Base-by-base conservation (phyloP, 2,329 filamentous ascomycete genomes). In the Leptographium lundbergii region DNA sequence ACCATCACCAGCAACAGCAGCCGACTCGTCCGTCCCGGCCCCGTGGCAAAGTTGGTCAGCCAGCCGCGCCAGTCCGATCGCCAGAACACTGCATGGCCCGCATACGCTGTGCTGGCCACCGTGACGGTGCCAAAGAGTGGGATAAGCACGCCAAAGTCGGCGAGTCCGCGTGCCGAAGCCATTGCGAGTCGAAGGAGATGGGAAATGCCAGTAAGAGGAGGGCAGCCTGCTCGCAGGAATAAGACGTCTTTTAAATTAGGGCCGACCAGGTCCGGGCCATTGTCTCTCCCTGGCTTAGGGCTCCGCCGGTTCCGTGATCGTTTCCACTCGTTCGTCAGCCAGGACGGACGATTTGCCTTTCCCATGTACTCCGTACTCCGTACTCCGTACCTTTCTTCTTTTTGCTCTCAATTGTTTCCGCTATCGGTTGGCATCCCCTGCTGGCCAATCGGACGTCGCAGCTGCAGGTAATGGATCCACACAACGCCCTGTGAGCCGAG, bases 1-100 rank as follows among this genome's bases (percentile, higher is more conserved):
- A 81, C 74, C 59, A 87, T 80, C 14, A 81, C 56, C 17, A 86
- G 65, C 60, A 81, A 69, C 59, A 80, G 57, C 59, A 83, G 74
- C 5, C 81, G 76, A 63, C 75, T 79, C 6, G 73, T 76, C 57
- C 78, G 73, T 3, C 80, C 81, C 0, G 80, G 79, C 0, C 80
- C 81, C 0, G 77, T 81, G 61, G 79, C 69, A 66, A 82, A 82
- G 32, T 70, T 64, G 57, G 68, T 67, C 13, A 76, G 61, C 25
- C 73, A 61, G 2, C 62, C 62, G 19, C 65, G 63, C 70, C 75
- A 77, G 65, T 80, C 70, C 60, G 76, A 66, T 60, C 73, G 73
- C 34, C 47, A 24, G 60, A 73, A 74, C 2, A 75, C 72, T 4
- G 64, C 63, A 61, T 69, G 66, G 47, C 67, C 68, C 2, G 73